Percentiles rank a stretch among this genome's conserved stretches.
phyloP scores from a whole-genome alignment of 331 rosid species.

The Telfairia occidentalis region DNA sequence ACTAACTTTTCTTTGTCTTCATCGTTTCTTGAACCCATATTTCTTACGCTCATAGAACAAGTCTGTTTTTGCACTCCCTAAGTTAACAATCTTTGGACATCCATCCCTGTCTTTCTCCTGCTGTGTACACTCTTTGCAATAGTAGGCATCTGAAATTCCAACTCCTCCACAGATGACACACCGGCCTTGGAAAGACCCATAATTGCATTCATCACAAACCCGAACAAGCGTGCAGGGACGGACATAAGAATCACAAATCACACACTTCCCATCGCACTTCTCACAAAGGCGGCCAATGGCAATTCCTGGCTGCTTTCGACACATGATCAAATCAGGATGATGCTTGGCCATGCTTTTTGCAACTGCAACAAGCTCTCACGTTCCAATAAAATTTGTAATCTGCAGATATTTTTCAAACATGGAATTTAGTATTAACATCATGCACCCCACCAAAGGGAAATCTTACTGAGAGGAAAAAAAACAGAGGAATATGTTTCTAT shows the following conservation, averaged over 20 bases:
- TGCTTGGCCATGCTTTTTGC: constrained; percentile 36
- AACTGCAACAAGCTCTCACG: background rate
- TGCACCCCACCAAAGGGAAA: background rate
- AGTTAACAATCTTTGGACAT: constrained; percentile 73
- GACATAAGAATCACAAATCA: constrained; percentile 34
- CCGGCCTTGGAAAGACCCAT: constrained; percentile 61
- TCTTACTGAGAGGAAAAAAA: background rate
- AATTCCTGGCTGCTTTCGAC: constrained; percentile 46
- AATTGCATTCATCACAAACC: constrained; percentile 49
- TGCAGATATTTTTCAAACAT: background rate
- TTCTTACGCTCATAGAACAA: constrained; percentile 74
- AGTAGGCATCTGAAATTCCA: constrained; percentile 76
- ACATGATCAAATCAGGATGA: constrained; percentile 48
- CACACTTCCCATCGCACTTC: constrained; percentile 52
- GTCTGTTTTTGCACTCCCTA: constrained; percentile 84
- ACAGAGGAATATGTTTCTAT: background rate
- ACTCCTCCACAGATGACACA: constrained; percentile 89
- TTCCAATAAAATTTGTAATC: background rate
- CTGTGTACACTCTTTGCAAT: constrained; percentile 70
- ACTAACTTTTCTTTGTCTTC: background rate
- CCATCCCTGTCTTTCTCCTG: constrained; percentile 65
- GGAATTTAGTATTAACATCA: background rate
- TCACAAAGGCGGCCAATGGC: constrained; percentile 45
- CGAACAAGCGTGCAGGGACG: constrained; percentile 22
- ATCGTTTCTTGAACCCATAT: constrained; percentile 84